Evolutionary conservation across 495 filamentous ascomycete genomes (phyloP), one percentile per base, ranked within the genome.

Genomic region (Penicillium pancosmium): DNA sequence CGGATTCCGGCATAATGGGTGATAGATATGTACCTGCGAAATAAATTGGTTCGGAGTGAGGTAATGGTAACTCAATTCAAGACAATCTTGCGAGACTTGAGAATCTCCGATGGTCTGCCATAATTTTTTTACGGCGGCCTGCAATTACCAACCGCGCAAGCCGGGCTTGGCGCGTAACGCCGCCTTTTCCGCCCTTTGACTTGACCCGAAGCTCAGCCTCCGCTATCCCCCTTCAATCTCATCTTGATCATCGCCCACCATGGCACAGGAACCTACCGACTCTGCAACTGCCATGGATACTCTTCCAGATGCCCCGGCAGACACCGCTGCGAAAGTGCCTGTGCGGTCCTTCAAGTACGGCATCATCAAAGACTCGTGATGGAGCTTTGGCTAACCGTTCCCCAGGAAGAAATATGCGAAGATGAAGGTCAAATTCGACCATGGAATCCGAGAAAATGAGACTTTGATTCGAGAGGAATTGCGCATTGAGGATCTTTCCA

Each of bases 391-490:
- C 57, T 59, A 73, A 77, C 4, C 75, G 74, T 61, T 74, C 71
- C 81, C 64, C 72, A 93, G 91, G 77, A 97, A 95, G 76, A 98
- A 98, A 77, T 98, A 93, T 74, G 86, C 90, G 55, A 98, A 98
- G 78, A 86, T 96, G 78, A 88, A 90, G 67, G 80, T 91, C 66
- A 81, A 84, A 40, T 98, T 97, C 64, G 92, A 97, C 64, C 81
- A 88, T 44, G 84, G 84, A 65, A 92, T 93, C 86, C 83, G 84
- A 50, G 85, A 90, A 50, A 92, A 87, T 64, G 90, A 95, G 66
- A 79, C 80, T 38, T 79, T 96, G 40, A 91, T 89, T 70, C 83
- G 82, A 54, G 83, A 90, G 38, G 92, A 94, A 69, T 84, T 90
- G 69, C 86, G 89, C 56, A 90, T 91, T 10, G 81, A 86, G 54